Evolutionary conservation across 805 yeast species (phyloP), one percentile per base, ranked within the genome.

Genomic region (Tetrapisispora iriomotensis): DNA sequence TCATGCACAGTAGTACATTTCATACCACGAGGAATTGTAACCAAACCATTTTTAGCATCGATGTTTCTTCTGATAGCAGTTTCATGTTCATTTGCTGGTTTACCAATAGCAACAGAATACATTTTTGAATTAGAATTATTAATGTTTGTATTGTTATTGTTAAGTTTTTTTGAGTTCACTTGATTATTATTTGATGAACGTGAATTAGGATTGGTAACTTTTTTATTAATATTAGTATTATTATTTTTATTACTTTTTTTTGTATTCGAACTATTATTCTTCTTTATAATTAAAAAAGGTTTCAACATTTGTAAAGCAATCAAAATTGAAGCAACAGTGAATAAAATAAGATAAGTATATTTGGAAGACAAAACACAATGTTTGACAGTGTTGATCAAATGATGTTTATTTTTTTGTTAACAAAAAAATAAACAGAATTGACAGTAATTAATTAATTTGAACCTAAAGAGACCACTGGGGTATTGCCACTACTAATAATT

Each of bases 1-100:
- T 85, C 94, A 48, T 77, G 82, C 19, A 87, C 68, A 3, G 90
- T 84, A 38, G 70, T 64, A 43, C 84, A 76, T 41, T 75, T 75
- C 49, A 73, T 70, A 43, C 77, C 84, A 15, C 53, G 44, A 4
- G 97, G 97, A 53, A 77, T 71, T 7, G 59, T 58, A 35, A 81
- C 53, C 7, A 80, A 66, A 7, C 24, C 38, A 6, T 46, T 28
- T 14, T 38, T 36, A 0, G 60, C 72, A 20, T 71, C 71, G 45
- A 70, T 69, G 51, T 72, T 78, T 66, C 88, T 74, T 65, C 88
- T 74, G 48, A 90, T 90, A 8, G 90, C 88, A 23, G 92, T 80
- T 62, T 83, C 92, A 43, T 85, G 85, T 15, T 71, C 70, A 49
- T 72, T 71, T 32, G 83, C 82, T 3, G 65, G 50, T 51, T 76